Base-by-base conservation (phyloP, 768 basidiomycete genomes). In the Cystofilobasidium bisporidii region DNA sequence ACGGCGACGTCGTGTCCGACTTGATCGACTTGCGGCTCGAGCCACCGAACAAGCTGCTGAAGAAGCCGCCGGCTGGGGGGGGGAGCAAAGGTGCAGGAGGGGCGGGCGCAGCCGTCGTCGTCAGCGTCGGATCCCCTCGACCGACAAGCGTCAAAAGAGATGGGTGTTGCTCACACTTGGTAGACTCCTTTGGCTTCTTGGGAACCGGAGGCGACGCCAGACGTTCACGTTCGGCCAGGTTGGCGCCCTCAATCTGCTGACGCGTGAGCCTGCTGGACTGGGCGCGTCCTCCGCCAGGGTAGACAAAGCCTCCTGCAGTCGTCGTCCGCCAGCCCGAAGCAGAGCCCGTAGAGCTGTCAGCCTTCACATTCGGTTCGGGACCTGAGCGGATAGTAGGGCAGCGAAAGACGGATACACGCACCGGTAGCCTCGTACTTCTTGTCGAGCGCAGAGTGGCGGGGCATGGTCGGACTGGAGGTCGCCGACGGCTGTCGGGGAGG, bases 1-100 rank as follows among this genome's bases (percentile, higher is more conserved):
- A 17, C 28, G 28, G 53, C 53, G 53, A 56, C 6, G 28, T 32
- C 9, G 53, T 2, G 18, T 32, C 53, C 17, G 53, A 56, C 53
- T 56, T 56, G 28, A 56, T 56, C 18, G 53, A 56, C 53, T 32
- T 28, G 18, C 32, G 30, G 53, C 53, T 56, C 53, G 53, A 56
- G 28, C 53, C 53, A 14, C 53, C 53, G 20, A 56, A 56, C 15
- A 56, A 17, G 18, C 15, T 15, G 28, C 28, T 30, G 28, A 56
- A 56, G 53, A 56, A 56, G 14, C 53, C 53, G 15, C 53, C 53
- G 53, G 28, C 53, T 56, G 18, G 17, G 14, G 9, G 43, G 14
- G 43, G 14, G 43, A 9, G 10, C 40, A 41, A 17, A 41, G 17
- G 17, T 41, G 40, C 9, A 41, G 40, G 17, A 9, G 17, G 10